Conservation (phyloP, 164 flowering plant genomes). For the Houttuynia cordata region DNA sequence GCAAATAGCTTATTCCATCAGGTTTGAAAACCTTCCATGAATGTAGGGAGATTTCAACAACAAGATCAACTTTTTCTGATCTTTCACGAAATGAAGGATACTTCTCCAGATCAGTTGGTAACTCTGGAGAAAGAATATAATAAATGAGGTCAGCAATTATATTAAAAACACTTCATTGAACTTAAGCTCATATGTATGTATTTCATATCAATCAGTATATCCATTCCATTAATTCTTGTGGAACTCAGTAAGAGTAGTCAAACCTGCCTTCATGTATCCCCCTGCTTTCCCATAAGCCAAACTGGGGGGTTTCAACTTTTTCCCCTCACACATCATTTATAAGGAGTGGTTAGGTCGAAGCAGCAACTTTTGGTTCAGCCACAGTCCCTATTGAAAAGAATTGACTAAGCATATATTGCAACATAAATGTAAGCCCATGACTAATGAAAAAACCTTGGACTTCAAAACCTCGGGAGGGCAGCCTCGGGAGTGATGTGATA, state of each 20-base stretch:
- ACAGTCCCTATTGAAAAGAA: constrained; percentile 34
- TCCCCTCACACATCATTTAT: constrained; percentile 75
- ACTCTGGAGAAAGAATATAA: constrained; percentile 41
- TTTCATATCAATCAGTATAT: no score
- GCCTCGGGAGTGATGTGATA: no score
- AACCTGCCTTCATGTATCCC: constrained; percentile 99
- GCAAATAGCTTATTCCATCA: no score
- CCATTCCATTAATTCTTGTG: no score
- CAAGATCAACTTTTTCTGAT: no score
- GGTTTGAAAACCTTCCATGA: no score
- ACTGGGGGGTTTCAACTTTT: constrained; percentile 94
- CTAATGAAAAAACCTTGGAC: no score
- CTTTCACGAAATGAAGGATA: constrained; percentile 95
- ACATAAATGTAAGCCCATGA: no score
- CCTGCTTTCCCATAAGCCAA: constrained; percentile 99
- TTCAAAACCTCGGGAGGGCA: no score
- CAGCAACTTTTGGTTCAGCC: no score
- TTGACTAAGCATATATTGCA: neutral
- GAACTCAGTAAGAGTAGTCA: constrained; percentile 11
- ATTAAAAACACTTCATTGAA: neutral
- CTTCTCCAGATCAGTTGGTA: constrained; percentile 84
- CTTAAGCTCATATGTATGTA: neutral
- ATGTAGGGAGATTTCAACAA: no score
- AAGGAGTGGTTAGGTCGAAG: constrained; percentile 64
- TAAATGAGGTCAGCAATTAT: neutral